Percentiles rank a stretch among this genome's conserved stretches.
Evolutionary conservation across 2,329 filamentous ascomycete species (phyloP).

Genomic region (Gyromitra esculenta): DNA sequence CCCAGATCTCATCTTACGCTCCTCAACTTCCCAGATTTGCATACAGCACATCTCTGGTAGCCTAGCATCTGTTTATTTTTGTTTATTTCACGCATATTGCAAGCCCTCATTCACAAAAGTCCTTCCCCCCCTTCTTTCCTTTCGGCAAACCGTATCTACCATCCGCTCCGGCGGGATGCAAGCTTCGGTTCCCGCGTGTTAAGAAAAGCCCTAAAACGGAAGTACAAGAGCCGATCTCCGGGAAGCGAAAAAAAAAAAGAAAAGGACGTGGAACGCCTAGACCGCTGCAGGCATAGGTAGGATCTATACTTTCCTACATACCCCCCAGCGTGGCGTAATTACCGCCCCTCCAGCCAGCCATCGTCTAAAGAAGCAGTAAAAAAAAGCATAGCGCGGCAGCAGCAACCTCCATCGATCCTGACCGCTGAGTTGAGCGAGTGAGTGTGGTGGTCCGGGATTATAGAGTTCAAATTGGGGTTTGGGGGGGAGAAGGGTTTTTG

Average conservation of each 20-base stretch:
- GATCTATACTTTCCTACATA: slow-evolving; percentile 10
- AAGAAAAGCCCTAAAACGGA: slow-evolving; percentile 30
- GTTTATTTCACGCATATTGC: not conserved
- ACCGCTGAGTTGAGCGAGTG: not conserved
- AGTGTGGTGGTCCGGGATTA: not conserved
- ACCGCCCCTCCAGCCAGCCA: slow-evolving; percentile 14
- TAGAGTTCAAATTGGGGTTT: slow-evolving; percentile 24
- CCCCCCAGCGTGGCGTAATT: slow-evolving; percentile 13
- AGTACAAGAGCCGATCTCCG: slow-evolving; percentile 21
- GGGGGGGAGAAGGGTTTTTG: not conserved
- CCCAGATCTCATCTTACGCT: slow-evolving; percentile 23
- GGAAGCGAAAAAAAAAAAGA: slow-evolving; percentile 15
- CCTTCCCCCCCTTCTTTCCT: not conserved
- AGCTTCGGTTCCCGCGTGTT: slow-evolving; percentile 15
- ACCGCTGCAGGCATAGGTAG: slow-evolving; percentile 22
- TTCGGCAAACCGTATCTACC: slow-evolving; percentile 15
- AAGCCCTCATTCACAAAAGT: too few relatives aligned
- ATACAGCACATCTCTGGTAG: not conserved
- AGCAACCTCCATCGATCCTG: slow-evolving; percentile 17
- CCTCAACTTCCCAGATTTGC: not conserved
- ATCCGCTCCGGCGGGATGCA: slow-evolving; percentile 18
- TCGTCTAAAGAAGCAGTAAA: slow-evolving; percentile 14
- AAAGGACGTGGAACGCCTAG: slow-evolving; percentile 31
- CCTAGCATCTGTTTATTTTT: slow-evolving; percentile 7
- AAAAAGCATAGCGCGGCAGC: slow-evolving; percentile 14